Base-by-base conservation (phyloP, 768 basidiomycete genomes). In the Lyophyllum shimeji region DNA sequence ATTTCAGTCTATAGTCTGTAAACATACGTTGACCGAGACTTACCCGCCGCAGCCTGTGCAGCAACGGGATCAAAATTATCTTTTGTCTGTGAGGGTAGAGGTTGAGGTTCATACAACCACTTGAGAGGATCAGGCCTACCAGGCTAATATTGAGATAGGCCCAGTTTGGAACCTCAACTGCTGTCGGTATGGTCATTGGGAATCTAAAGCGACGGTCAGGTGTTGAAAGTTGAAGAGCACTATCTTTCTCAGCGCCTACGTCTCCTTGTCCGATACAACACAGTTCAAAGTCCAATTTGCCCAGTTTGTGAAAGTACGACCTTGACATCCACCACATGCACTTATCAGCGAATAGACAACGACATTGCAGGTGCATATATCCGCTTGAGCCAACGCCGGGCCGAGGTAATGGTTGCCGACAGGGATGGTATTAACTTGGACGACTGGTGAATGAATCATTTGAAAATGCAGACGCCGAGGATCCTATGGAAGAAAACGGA, bases 291-390 rank as follows among this genome's bases (percentile, higher is more conserved):
- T 67, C 77, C 75, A 79, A 25, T 67, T 65, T 48, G 55, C 66
- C 70, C 67, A 83, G 63, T 65, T 71, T 60, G 54, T 60, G 57
- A 68, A 79, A 0, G 63, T 67, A n/a, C 75, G 73, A 24, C 68
- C 68, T 65, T 88, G 86, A 61, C 86, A 88, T 27, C 69, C 71
- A 25, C 76, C 83, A 60, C 86, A 88, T 0, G 85, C 85, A 49
- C 78, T 81, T 24, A 87, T 67, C 50, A 81, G 53, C 11, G 76
- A 80, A 60, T 87, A 88, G 25, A 78, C 77, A 18, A 86, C 79
- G 1, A 82, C 74, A 63, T 76, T 86, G 61, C 86, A 88, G 54
- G 66, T 60, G 59, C 86, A 88, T 2, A 57, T 42, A 50, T 75
- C 70, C 7, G 77, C 76, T 20, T 68, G 34, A 0, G 54, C 48